Percentiles rank a stretch among this genome's conserved stretches.
phyloP scores from a whole-genome alignment of 2,329 filamentous ascomycete genomes.

The Monosporascus sp. region DNA sequence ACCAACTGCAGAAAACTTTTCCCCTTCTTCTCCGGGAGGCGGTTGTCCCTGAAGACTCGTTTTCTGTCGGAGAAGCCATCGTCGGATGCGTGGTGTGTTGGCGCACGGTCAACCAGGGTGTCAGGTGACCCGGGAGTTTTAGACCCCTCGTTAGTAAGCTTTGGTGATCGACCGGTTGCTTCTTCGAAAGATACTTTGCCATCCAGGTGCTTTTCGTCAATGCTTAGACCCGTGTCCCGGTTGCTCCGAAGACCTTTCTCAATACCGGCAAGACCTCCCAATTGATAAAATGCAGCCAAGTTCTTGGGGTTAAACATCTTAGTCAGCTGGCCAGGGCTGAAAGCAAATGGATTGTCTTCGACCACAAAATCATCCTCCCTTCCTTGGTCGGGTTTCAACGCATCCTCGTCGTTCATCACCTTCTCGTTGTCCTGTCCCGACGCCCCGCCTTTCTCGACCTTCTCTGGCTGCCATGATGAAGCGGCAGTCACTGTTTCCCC shows the following conservation, averaged over 20 bases:
- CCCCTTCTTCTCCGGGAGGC: conserved; percentile 67
- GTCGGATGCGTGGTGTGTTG: conserved; percentile 10
- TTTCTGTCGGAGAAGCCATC: conserved; percentile 57
- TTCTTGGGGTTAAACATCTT: conserved; percentile 91
- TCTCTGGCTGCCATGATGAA: conserved; percentile 38
- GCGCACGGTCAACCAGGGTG: conserved; percentile 12
- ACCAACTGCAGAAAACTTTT: conserved; percentile 69
- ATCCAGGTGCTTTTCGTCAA: conserved; percentile 64
- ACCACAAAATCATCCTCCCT: conserved; percentile 72
- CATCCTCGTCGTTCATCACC: conserved; percentile 61
- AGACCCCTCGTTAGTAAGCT: conserved; percentile 28
- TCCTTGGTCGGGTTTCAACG: conserved; percentile 69
- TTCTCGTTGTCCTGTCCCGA: conserved; percentile 40
- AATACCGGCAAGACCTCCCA: conserved; percentile 73
- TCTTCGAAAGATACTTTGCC: conserved; percentile 69
- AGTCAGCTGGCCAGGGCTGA: conserved; percentile 73
- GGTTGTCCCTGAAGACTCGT: conserved; percentile 67
- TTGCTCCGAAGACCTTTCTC: conserved; percentile 75
- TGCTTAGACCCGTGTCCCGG: conserved; percentile 65
- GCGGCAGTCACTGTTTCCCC: conserved; percentile 57
- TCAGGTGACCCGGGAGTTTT: conserved; percentile 16
- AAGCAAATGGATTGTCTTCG: conserved; percentile 78
- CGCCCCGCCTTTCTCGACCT: conserved; percentile 27
- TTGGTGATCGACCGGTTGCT: conserved; percentile 41
- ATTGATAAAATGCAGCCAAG: conserved; percentile 69